These are phyloP conservation scores for Hymenoscyphus infarciens DNA, from an alignment of 2,329 filamentous ascomycete species.

Conservation along the genomic window DNA sequence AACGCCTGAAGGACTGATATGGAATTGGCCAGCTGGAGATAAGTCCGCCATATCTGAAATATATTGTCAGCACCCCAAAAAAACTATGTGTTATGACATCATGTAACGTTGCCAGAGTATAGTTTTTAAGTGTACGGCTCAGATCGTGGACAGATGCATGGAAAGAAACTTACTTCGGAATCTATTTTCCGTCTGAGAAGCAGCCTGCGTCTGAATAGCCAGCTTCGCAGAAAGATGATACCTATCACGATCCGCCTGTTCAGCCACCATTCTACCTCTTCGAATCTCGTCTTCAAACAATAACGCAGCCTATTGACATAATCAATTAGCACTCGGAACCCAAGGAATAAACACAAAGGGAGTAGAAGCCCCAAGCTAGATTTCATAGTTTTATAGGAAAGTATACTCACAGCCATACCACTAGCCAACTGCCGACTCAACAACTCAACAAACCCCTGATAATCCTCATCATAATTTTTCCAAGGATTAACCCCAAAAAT, in stretches of 20 bases:
- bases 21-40: constrained; percentile 71
- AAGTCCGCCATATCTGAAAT: constrained; percentile 57
- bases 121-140: not conserved
- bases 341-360: no score
- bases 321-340: not conserved
- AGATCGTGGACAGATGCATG: not conserved
- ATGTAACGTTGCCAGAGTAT: no score
- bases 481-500: constrained; percentile 68
- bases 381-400: not conserved
- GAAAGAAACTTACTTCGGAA: constrained; percentile 51
- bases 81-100: no score
- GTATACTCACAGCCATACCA: constrained; percentile 48
- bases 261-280: constrained; percentile 51
- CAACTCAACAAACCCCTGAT: constrained; percentile 61
- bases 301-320: constrained; percentile 50
- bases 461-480: constrained; percentile 69
- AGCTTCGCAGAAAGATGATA: constrained; percentile 64
- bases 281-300: constrained; percentile 68
- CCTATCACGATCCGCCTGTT: constrained; percentile 63
- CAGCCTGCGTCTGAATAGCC: constrained; percentile 50
- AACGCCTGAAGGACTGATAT: constrained; percentile 60
- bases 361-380: no score
- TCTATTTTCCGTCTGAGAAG: constrained; percentile 55
- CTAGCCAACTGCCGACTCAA: constrained; percentile 57
- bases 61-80: not conserved